Evolutionary conservation across 306 rosid genomes (phyloP).

Genomic region (Dalbergia cochinchinensis): DNA sequence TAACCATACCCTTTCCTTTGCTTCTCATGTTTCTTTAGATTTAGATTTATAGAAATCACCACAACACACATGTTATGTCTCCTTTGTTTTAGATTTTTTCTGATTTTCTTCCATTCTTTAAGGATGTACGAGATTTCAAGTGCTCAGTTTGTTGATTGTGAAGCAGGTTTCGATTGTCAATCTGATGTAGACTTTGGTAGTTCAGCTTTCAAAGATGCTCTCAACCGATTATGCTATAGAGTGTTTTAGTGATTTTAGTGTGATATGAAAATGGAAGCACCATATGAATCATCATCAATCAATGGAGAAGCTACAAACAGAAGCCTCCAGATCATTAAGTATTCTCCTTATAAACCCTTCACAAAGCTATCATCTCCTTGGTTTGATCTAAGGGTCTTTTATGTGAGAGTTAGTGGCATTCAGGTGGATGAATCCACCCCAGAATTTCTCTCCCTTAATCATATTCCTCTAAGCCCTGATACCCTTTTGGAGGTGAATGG

Average conservation of each 20-base stretch:
- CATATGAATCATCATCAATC: slow-evolving; percentile 46
- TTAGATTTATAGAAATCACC: background rate
- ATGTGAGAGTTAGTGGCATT: slow-evolving; percentile 78
- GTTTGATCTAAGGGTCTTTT: slow-evolving; percentile 92
- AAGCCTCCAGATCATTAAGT: slow-evolving; percentile 66
- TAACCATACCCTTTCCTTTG: background rate
- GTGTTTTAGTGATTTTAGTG: slow-evolving; percentile 54
- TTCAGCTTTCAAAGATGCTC: slow-evolving; percentile 37
- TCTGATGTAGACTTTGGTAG: slow-evolving; percentile 46
- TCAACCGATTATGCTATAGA: slow-evolving; percentile 37
- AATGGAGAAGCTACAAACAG: slow-evolving; percentile 57
- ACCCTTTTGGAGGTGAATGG: slow-evolving; percentile 91
- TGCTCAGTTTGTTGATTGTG: slow-evolving; percentile 27
- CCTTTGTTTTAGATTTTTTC: slow-evolving; percentile 6
- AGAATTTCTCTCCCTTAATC: slow-evolving; percentile 69
- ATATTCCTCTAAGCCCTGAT: slow-evolving; percentile 79
- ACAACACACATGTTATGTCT: background rate
- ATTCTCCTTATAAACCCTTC: slow-evolving; percentile 72
- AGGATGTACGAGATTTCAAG: background rate
- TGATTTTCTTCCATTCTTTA: background rate
- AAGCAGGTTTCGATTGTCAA: slow-evolving; percentile 51
- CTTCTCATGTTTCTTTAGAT: background rate
- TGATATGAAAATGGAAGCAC: slow-evolving; percentile 75
- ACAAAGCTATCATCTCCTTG: slow-evolving; percentile 65
- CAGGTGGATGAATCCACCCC: slow-evolving; percentile 81